Conservation (phyloP, 108 stramenopile genomes). For the Conticribra guillardii region DNA sequence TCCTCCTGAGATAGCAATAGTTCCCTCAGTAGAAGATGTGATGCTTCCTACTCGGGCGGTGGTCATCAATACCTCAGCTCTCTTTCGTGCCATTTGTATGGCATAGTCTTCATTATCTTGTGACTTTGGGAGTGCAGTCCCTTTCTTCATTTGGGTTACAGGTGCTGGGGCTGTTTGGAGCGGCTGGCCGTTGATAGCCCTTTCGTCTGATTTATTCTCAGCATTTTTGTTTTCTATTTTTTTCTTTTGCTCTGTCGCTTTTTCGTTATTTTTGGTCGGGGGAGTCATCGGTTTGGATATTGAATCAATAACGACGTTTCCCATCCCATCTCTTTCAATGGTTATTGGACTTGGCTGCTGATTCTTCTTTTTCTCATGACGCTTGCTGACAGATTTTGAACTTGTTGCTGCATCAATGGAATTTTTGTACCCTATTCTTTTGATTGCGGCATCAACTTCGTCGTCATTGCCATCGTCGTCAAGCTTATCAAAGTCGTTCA, state of each 20-base stretch:
- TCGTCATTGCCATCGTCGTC: constrained; percentile 36
- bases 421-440: constrained; percentile 46
- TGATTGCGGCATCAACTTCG: constrained; percentile 25
- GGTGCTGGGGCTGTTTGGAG: no score
- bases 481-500: constrained; percentile 19
- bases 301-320: constrained; percentile 60
- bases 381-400: constrained; percentile 6
- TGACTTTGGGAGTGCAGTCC: no score
- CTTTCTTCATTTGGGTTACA: no score
- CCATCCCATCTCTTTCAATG: constrained; percentile 31
- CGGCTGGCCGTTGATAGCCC: no score
- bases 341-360: constrained; percentile 13
- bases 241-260: constrained; percentile 1
- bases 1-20: constrained; percentile 34
- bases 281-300: constrained; percentile 9
- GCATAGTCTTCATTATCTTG: constrained; percentile 50
- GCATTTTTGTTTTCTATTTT: neutral
- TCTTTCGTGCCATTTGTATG: constrained; percentile 34
- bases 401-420: constrained; percentile 50
- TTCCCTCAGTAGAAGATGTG: constrained; percentile 26
- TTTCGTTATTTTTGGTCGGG: constrained; percentile 2
- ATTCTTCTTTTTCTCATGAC: neutral
- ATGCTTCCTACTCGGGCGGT: constrained; percentile 22
- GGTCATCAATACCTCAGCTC: constrained; percentile 46
- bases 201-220: no score